Evolutionary conservation across 345 rosid species (phyloP), one percentile per base, ranked within the genome.

Genomic region (Hibiscus mutabilis): DNA sequence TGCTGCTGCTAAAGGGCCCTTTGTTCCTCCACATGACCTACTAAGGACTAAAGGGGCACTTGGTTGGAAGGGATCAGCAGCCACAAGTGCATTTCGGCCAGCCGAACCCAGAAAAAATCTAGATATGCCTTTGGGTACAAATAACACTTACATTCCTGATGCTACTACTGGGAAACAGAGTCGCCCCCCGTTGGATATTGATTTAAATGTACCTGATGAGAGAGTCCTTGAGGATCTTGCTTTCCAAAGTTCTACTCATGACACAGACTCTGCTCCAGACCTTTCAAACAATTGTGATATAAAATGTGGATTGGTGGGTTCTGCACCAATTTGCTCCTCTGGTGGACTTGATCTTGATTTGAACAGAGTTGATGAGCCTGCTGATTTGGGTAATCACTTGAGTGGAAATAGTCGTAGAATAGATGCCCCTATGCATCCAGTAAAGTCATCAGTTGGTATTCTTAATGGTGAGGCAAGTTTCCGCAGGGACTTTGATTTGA

Each of bases 21-120:
- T 94, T 86, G 85, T 89, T 55, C 97, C 92, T 2, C 93, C 86
- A 13, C 88, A 87, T n/a, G 88, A 94, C 72, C 72, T 88, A 12
- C 72, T 91, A 73, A 86, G 80, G 80, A 83, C 82, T 61, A 94
- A 85, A 81, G 89, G 81, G 33, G 81, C 78, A 68, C 80, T 89
- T 82, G 97, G 98, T 51, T 94, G 98, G 98, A 94, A 89, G 82
- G 98, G 98, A 62, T 89, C 97, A 25, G 98, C 97, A 1, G 98
- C 98, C 56, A 94, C 98, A 21, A 94, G 98, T 80, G 98, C 98
- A 13, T 94, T 94, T 80, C 84, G 98, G 11, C 98, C 98, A 22
- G 96, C 98, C 66, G 98, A 88, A 79, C 96, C 97, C 14, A 80
- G 97, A 77, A 91, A 85, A 76, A 21, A 46, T 21, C 42, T 76